These are phyloP conservation scores for Candida pini DNA, from an alignment of 805 yeast genomes.

Conservation along the genomic window DNA sequence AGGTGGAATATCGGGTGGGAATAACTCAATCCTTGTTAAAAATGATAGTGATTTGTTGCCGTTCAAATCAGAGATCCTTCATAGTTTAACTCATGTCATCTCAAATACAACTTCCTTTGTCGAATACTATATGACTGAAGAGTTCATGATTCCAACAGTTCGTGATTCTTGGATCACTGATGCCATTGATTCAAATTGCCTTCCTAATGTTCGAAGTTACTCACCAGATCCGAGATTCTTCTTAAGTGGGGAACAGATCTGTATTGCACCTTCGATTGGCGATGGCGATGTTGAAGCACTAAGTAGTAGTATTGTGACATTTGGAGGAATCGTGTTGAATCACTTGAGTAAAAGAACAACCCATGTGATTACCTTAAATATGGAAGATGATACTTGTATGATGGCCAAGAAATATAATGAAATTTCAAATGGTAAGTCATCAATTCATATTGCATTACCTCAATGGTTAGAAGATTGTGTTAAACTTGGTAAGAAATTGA, in stretches of 20 bases:
- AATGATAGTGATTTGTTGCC: slow-evolving; percentile 11
- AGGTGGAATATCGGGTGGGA: slow-evolving; percentile 14
- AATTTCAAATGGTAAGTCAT: slow-evolving; percentile 28
- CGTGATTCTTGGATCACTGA: slow-evolving; percentile 55
- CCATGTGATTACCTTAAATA: slow-evolving; percentile 60
- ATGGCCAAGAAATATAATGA: slow-evolving; percentile 23
- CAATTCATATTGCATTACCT: slow-evolving; percentile 66
- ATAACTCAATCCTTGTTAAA: slow-evolving; percentile 8
- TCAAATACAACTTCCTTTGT: slow-evolving; percentile 47
- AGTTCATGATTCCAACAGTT: slow-evolving; percentile 60
- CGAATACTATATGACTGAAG: slow-evolving; percentile 40
- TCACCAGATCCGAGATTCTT: slow-evolving; percentile 69
- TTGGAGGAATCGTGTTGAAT: slow-evolving; percentile 74
- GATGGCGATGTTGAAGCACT: slow-evolving; percentile 60
- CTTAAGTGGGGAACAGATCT: slow-evolving; percentile 52
- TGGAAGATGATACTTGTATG: slow-evolving; percentile 44
- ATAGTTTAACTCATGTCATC: slow-evolving; percentile 41
- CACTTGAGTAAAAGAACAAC: slow-evolving; percentile 66
- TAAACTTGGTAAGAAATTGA: slow-evolving; percentile 42
- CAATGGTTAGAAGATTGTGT: slow-evolving; percentile 77
- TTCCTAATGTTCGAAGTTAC: slow-evolving; percentile 50
- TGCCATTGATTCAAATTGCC: slow-evolving; percentile 34
- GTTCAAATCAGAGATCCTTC: slow-evolving; percentile 10
- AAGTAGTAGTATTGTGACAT: slow-evolving; percentile 58
- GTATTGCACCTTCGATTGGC: slow-evolving; percentile 47